These are phyloP conservation scores for Tuber indicum DNA, from an alignment of 495 filamentous ascomycete species.

Conservation along the genomic window DNA sequence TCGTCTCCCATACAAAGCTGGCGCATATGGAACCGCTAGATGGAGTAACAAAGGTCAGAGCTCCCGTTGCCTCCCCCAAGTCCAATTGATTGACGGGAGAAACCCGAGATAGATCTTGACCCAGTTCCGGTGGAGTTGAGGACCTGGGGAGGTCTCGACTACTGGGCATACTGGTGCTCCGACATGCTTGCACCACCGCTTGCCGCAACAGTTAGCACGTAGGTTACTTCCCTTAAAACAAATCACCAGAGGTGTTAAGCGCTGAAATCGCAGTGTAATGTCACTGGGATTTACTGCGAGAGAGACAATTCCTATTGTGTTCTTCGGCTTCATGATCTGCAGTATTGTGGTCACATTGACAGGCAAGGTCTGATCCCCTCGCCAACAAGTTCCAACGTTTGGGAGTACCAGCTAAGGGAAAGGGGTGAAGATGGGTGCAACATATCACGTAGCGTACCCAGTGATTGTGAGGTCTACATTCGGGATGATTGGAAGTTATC, in stretches of 20 bases:
- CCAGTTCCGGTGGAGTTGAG: slow-evolving; percentile 46
- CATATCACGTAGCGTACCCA: slow-evolving; percentile 62
- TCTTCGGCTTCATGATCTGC: slow-evolving; percentile 48
- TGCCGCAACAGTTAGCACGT: slow-evolving; percentile 37
- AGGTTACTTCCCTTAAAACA: slow-evolving; percentile 6
- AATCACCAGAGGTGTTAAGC: slow-evolving; percentile 13
- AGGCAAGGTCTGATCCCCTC: slow-evolving; percentile 36
- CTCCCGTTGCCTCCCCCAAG: neutral
- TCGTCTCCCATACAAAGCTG: slow-evolving; percentile 44
- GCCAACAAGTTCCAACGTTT: neutral
- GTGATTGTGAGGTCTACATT: slow-evolving; percentile 56
- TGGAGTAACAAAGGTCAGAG: slow-evolving; percentile 47
- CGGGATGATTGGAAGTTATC: slow-evolving; percentile 57
- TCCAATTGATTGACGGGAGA: neutral
- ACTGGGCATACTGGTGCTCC: slow-evolving; percentile 46
- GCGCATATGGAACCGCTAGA: slow-evolving; percentile 44
- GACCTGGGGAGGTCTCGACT: slow-evolving; percentile 47
- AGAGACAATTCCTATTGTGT: slow-evolving; percentile 48
- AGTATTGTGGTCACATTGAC: slow-evolving; percentile 47
- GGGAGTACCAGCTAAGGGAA: neutral
- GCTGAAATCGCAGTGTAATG: slow-evolving; percentile 42
- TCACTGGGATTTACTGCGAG: slow-evolving; percentile 49
- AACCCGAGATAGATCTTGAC: slow-evolving; percentile 44
- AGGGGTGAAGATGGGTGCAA: slow-evolving; percentile 49
- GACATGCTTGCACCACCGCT: slow-evolving; percentile 47